Base-by-base conservation (phyloP, 345 rosid species). In the Boechera retrofracta region DNA sequence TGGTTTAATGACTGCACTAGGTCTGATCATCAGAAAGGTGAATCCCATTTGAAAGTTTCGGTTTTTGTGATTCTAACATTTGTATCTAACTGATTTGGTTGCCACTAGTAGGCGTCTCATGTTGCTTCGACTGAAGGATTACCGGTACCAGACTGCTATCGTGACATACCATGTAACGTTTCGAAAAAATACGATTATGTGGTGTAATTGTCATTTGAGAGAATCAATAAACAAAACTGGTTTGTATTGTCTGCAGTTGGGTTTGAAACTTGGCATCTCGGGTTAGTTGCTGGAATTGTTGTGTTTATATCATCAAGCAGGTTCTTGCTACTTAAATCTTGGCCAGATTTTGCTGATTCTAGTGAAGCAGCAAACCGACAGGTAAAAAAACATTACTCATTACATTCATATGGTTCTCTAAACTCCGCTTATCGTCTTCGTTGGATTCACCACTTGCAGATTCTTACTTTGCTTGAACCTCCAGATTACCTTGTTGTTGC, bases 311-410 rank as follows among this genome's bases (percentile, higher is more conserved):
- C 98, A 42, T 90, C 92, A 45, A 84, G 82, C 61, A 85, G 98
- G 39, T 89, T 84, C 81, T 65, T 87, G 63, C 82, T 94, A 67
- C 81, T 94, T 67, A 88, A 85, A 75, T 67, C 79, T 36, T 94
- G 97, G 98, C 91, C 89, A 18, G 93, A 87, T 64, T 94, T 89
- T 80, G 81, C 97, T 6, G 91, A 90, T 74, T 94, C 98, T 24
- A 86, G 89, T 65, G 92, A 90, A 83, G 89, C 88, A 49, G 97
- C 97, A 26, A 94, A 90, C 79, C 84, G 33, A 60, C 97, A 90
- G 94, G 98, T 89, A 21, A 1, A 73, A 73, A 24, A 26, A 10
- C 64, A 75, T 51, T 53, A 9, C 33, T 45, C 59, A 24, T 58
- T 51, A 28, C 77, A 38, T 10, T 51, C 39, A 1, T 26, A 64